A percentile compares a stretch with the other conserved stretches of the same genome.
Conservation (phyloP, 495 filamentous ascomycete genomes). For the Penicillium ochrochloron region DNA sequence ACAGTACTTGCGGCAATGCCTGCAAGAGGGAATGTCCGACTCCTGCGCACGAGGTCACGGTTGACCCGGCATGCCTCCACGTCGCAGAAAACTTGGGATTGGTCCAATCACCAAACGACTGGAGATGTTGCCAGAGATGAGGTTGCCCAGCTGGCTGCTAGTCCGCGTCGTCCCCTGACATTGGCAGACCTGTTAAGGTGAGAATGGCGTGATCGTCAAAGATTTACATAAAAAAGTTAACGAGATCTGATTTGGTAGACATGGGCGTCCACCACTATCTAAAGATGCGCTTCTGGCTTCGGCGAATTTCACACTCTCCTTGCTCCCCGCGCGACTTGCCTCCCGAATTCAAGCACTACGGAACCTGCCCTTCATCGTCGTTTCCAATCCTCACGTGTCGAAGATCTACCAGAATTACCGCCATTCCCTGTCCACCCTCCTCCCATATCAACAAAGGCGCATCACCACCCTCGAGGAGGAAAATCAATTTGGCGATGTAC, state of each 20-base stretch:
- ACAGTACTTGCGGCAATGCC: constrained; percentile 15
- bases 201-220: constrained; percentile 11
- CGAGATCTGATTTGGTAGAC: constrained; percentile 50
- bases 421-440: constrained; percentile 84
- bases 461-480: constrained; percentile 88
- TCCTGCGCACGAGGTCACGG: not conserved
- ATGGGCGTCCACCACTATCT: constrained; percentile 88
- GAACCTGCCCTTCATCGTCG: constrained; percentile 95
- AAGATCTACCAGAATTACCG: constrained; percentile 95
- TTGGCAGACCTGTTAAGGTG: constrained; percentile 89
- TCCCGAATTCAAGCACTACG: constrained; percentile 90
- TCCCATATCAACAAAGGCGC: constrained; percentile 77
- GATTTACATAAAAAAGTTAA: not conserved
- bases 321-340: constrained; percentile 91
- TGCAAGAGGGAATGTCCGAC: constrained; percentile 4
- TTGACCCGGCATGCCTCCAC: constrained; percentile 25
- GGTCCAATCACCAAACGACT: constrained; percentile 29
- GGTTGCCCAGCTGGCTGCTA: constrained; percentile 75
- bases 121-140: constrained; percentile 65
- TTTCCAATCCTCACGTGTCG: constrained; percentile 90
- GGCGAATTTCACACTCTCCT: constrained; percentile 91
- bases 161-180: constrained; percentile 78
- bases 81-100: constrained; percentile 21
- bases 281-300: constrained; percentile 78
- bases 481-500: constrained; percentile 83